Evolutionary conservation across 306 rosid species (phyloP).

Genomic region (Clitoria ternatea): DNA sequence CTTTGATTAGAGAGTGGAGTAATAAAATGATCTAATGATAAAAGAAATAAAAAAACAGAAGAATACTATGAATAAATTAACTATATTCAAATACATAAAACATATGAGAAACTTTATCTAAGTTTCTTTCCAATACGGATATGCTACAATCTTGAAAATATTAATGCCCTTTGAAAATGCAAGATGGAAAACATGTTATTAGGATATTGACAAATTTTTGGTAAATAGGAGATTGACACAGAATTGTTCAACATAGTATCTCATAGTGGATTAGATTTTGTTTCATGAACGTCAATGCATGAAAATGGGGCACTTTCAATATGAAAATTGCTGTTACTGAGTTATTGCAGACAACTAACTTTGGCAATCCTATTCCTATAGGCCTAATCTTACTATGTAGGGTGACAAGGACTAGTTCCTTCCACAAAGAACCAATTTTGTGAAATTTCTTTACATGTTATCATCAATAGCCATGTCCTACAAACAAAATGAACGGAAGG

Average conservation of each 20-base stretch:
- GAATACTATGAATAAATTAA: too few species aligned
- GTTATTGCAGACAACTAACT: conserved; percentile 29
- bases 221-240: background rate
- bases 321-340: background rate
- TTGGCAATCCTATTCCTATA: conserved; percentile 19
- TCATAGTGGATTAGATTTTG: conserved; percentile 15
- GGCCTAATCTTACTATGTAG: conserved; percentile 17
- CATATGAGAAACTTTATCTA: too few species aligned
- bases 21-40: too few species aligned
- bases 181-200: background rate
- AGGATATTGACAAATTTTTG: background rate
- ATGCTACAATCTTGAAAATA: background rate
- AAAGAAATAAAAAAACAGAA: too few species aligned
- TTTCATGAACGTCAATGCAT: conserved; percentile 21
- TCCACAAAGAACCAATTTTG: conserved; percentile 27
- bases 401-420: conserved; percentile 23
- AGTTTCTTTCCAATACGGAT: conserved; percentile 1
- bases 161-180: background rate
- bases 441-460: conserved; percentile 21
- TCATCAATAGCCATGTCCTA: conserved; percentile 28
- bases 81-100: too few species aligned
- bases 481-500: conserved; percentile 36
- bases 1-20: too few species aligned
- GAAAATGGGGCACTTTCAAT: background rate
- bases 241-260: conserved; percentile 9